phyloP scores from a whole-genome alignment of 805 yeast species.

The Ogataea kodamae region DNA sequence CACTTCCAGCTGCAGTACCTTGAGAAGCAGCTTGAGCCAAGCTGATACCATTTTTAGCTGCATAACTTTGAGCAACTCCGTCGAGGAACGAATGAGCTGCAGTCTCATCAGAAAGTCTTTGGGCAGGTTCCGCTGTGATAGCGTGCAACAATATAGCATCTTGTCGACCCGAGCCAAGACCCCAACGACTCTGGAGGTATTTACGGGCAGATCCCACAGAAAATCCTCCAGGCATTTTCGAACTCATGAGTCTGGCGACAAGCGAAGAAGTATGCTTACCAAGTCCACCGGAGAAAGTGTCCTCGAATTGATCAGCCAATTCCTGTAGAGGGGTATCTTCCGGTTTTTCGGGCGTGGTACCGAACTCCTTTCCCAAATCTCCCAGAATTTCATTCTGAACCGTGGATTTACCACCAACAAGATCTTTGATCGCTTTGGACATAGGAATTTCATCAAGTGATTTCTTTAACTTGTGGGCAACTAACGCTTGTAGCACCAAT shows the following conservation, averaged over 20 bases:
- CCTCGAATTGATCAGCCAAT: constrained; percentile 93
- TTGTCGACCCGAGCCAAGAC: constrained; percentile 91
- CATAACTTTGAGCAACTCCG: constrained; percentile 76
- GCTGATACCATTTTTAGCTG: constrained; percentile 74
- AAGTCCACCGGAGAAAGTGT: constrained; percentile 77
- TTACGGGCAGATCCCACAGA: constrained; percentile 89
- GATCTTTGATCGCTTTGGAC: constrained; percentile 91
- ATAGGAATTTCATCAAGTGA: constrained; percentile 79
- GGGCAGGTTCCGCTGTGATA: constrained; percentile 84
- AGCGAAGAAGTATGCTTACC: constrained; percentile 93
- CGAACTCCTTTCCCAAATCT: constrained; percentile 97
- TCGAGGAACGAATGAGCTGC: constrained; percentile 93
- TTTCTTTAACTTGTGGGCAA: constrained; percentile 95
- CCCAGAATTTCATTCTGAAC: constrained; percentile 98
- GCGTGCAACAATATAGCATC: constrained; percentile 83
- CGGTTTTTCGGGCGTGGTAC: constrained; percentile 97
- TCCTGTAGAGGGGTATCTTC: constrained; percentile 97
- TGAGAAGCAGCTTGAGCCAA: constrained; percentile 60
- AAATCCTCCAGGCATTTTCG: constrained; percentile 99
- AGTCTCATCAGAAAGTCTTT: constrained; percentile 78
- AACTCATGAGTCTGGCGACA: constrained; percentile 85
- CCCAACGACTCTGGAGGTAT: constrained; percentile 88
- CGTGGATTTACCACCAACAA: constrained; percentile 98
- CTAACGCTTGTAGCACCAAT: constrained; percentile 79
- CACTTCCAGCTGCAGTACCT: constrained; percentile 56